These are phyloP conservation scores for Alternaria ventricosa DNA, from an alignment of 2,329 filamentous ascomycete genomes.

Conservation along the genomic window DNA sequence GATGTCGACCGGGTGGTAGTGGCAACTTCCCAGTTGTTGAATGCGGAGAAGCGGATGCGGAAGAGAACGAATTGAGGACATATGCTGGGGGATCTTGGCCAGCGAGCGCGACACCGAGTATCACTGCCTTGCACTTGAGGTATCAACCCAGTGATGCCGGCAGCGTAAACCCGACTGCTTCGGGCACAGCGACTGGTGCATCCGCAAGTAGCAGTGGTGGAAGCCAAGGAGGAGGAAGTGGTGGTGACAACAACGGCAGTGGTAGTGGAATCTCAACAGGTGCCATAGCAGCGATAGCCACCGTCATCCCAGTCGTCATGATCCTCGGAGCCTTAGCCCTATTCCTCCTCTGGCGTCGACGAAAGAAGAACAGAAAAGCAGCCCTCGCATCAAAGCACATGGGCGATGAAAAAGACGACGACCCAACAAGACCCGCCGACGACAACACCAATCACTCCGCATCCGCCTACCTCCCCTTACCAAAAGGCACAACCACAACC, in stretches of 20 bases:
- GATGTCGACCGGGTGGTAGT: conserved; percentile 18
- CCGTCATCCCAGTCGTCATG: conserved; percentile 85
- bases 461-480: not conserved
- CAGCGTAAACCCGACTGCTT: not conserved
- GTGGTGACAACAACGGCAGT: conserved; percentile 43
- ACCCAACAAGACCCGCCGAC: not conserved
- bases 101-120: conserved; percentile 9
- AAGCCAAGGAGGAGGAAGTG: not conserved
- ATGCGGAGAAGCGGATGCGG: conserved; percentile 31
- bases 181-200: not conserved
- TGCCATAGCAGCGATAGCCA: conserved; percentile 84
- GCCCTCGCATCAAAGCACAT: not conserved
- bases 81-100: conserved; percentile 22
- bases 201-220: not conserved
- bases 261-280: conserved; percentile 59
- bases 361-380: conserved; percentile 16
- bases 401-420: conserved; percentile 7
- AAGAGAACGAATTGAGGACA: conserved; percentile 22
- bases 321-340: conserved; percentile 54
- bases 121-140: conserved; percentile 25
- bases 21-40: conserved; percentile 18
- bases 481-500: not conserved
- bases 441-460: not conserved
- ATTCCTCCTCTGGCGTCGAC: conserved; percentile 25
- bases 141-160: conserved; percentile 20